Evolutionary conservation across 176 grass and related monocot species (phyloP).

Genomic region (Zoysia pacifica): DNA sequence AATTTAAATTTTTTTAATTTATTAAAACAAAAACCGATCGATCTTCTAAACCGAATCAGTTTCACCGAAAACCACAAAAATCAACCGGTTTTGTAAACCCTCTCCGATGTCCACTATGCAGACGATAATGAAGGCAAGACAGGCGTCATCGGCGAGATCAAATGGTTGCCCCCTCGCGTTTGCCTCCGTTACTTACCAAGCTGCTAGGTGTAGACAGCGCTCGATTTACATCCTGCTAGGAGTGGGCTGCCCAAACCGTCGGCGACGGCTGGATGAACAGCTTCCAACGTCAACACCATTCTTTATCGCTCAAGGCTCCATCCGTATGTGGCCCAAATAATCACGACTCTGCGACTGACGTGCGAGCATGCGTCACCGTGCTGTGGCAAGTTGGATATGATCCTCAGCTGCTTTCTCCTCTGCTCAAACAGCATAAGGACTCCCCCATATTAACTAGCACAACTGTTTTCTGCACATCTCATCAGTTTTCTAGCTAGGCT

Average conservation of each 20-base stretch:
- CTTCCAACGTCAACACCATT: too few species aligned
- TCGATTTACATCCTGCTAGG: too few species aligned
- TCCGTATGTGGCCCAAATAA: not conserved
- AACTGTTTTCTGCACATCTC: not conserved
- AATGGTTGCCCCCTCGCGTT: not conserved
- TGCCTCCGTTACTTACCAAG: too few species aligned
- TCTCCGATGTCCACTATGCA: not conserved
- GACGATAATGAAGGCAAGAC: not conserved
- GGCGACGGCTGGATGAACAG: too few species aligned
- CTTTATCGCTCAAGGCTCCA: too few species aligned
- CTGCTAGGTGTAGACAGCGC: too few species aligned
- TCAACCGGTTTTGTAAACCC: too few species aligned
- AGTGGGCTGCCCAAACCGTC: too few species aligned
- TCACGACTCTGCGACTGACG: not conserved
- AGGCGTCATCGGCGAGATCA: not conserved
- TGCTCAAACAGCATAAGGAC: not conserved
- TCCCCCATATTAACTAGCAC: not conserved
- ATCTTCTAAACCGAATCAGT: too few species aligned
- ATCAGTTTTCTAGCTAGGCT: not conserved
- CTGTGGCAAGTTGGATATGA: not conserved
- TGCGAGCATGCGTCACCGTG: constrained; percentile 11
- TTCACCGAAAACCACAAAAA: too few species aligned
- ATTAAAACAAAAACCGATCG: too few species aligned
- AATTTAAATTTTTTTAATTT: too few species aligned
- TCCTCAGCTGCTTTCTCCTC: not conserved